Evolutionary conservation across 441 rosid species (phyloP).

Genomic region (Biscutella laevigata): DNA sequence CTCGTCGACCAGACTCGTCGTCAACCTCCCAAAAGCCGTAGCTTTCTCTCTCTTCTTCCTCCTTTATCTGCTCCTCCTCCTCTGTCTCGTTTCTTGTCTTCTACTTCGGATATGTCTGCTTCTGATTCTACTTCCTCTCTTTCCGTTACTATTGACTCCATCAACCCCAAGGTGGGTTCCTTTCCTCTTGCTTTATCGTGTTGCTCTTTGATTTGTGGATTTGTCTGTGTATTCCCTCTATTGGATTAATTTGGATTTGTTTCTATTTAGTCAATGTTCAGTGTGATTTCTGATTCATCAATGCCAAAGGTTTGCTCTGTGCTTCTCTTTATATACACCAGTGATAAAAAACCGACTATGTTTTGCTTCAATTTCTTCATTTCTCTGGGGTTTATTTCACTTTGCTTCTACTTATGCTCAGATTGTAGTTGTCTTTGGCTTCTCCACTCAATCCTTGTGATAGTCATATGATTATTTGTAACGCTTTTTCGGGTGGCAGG

Average conservation of each 20-base stretch:
- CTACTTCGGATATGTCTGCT: slow-evolving; percentile 11
- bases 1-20: slow-evolving; percentile 10
- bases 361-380: not conserved
- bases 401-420: not conserved
- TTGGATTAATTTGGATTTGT: not conserved
- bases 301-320: not conserved
- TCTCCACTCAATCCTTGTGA: too few relatives aligned
- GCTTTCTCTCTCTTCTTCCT: slow-evolving; percentile 2
- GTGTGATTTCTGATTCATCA: not conserved
- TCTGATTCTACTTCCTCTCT: slow-evolving; percentile 19
- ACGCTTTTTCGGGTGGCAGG: slow-evolving; percentile 35
- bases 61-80: not conserved
- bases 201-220: not conserved
- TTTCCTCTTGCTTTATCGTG: not conserved
- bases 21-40: slow-evolving; percentile 13
- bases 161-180: slow-evolving; percentile 18
- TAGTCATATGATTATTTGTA: too few relatives aligned
- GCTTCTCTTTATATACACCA: not conserved
- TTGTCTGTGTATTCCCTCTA: not conserved
- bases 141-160: slow-evolving; percentile 17
- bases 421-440: too few relatives aligned
- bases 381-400: not conserved
- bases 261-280: not conserved
- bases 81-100: slow-evolving; percentile 11
- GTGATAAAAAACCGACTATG: not conserved